Percentiles rank a stretch among this genome's conserved stretches.
Conservation (phyloP, 345 rosid species). For the Chamaenerion angustifolium region DNA sequence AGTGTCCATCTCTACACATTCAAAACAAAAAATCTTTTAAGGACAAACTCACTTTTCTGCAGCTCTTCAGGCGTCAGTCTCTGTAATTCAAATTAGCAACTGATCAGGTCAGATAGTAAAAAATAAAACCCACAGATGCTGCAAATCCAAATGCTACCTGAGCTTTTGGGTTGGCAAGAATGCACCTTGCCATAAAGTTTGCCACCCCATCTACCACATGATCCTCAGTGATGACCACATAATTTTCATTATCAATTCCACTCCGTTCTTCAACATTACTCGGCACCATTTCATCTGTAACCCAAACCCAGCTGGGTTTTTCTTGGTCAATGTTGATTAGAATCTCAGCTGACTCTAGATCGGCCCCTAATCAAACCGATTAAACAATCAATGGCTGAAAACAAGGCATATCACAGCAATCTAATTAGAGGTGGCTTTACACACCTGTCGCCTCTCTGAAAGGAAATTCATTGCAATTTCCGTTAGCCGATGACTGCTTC, state of each 20-base stretch:
- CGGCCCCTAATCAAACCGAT: constrained; percentile 32
- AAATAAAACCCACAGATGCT: neutral
- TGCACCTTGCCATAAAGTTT: constrained; percentile 85
- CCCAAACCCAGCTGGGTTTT: constrained; percentile 96
- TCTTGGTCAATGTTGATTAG: constrained; percentile 49
- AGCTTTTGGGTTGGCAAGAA: constrained; percentile 68
- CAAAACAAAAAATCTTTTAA: neutral
- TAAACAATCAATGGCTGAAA: neutral
- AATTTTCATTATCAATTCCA: constrained; percentile 64
- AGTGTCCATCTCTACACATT: neutral
- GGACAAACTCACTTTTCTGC: constrained; percentile 51
- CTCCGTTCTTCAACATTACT: constrained; percentile 64
- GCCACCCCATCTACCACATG: constrained; percentile 88
- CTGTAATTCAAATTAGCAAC: constrained; percentile 33
- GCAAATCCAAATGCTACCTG: constrained; percentile 21
- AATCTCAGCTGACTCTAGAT: constrained; percentile 51
- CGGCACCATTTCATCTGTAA: constrained; percentile 76
- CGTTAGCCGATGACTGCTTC: constrained; percentile 31
- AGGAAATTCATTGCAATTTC: constrained; percentile 45
- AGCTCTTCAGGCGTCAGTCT: constrained; percentile 60
- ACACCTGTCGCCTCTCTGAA: constrained; percentile 82
- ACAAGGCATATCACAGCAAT: neutral
- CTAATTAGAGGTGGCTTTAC: neutral
- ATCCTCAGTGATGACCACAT: constrained; percentile 60
- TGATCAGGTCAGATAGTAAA: constrained; percentile 4